Percentiles rank a stretch among this genome's conserved stretches.
phyloP scores from a whole-genome alignment of 345 rosid genomes.

The Bretschneidera sinensis region DNA sequence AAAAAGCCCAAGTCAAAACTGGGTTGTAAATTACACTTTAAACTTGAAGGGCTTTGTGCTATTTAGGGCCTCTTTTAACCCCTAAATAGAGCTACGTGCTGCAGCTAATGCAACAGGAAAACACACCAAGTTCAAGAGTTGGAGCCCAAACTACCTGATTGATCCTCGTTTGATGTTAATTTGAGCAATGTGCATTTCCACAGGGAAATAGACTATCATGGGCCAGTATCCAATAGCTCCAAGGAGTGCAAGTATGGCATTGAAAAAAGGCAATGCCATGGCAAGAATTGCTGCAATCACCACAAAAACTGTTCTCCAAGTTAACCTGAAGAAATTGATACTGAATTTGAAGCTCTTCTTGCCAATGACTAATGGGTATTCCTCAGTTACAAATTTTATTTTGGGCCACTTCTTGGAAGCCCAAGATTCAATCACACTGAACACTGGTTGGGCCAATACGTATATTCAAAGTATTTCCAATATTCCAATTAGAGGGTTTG shows the following conservation, averaged over 20 bases:
- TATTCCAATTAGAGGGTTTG: no score
- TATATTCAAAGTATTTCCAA: no score
- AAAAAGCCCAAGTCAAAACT: no score
- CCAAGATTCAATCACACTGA: conserved; percentile 19
- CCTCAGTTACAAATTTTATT: conserved; percentile 10
- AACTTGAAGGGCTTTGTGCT: conserved; percentile 15
- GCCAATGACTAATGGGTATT: conserved; percentile 4
- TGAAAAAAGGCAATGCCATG: conserved; percentile 27
- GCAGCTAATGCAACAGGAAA: conserved; percentile 20
- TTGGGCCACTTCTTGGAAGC: conserved; percentile 17
- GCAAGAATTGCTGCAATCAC: conserved; percentile 17
- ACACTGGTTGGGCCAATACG: conserved; percentile 25
- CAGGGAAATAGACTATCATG: conserved; percentile 24
- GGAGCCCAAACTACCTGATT: conserved; percentile 13
- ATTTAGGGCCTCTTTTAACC: conserved; percentile 9
- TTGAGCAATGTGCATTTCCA: conserved; percentile 27
- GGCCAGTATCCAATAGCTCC: conserved; percentile 29
- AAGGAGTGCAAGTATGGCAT: conserved; percentile 23
- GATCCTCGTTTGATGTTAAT: conserved; percentile 11
- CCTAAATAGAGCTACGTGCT: conserved; percentile 20
- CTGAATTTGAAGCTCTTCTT: background rate
- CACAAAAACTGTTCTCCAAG: conserved; percentile 22
- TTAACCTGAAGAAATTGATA: conserved; percentile 17
- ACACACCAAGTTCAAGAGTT: conserved; percentile 16
- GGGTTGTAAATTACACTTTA: background rate